Conservation (phyloP, 139 green algal genomes). For the Diplosphaera chodatii region DNA sequence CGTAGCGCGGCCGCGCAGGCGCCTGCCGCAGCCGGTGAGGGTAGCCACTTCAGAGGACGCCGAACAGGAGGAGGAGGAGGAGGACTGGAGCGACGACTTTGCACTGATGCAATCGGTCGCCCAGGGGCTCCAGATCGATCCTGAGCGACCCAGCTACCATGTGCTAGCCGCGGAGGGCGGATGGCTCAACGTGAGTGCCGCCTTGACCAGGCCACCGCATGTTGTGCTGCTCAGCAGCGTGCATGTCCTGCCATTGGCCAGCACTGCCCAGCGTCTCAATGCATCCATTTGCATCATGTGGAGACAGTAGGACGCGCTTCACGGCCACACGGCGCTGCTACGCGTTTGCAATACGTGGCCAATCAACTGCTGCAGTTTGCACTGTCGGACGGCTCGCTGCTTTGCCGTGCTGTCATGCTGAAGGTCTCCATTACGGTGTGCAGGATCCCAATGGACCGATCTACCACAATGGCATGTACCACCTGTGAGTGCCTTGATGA, state of each 20-base stretch:
- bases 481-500: too few relatives aligned
- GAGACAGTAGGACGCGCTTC: too few relatives aligned
- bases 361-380: too few relatives aligned
- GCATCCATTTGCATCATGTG: too few relatives aligned
- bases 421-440: too few relatives aligned
- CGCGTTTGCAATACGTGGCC: too few relatives aligned
- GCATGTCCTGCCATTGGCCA: too few relatives aligned
- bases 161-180: conserved; percentile 10
- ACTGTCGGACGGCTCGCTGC: too few relatives aligned
- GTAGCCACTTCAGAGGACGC: background rate
- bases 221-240: too few relatives aligned
- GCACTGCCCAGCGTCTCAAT: too few relatives aligned
- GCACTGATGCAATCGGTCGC: conserved; percentile 14
- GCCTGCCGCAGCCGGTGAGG: background rate
- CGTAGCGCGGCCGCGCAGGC: background rate
- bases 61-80: background rate
- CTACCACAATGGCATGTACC: conserved; percentile 23
- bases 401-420: too few relatives aligned
- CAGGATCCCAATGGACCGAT: conserved; percentile 27
- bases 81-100: background rate
- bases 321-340: too few relatives aligned
- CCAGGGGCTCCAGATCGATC: conserved; percentile 8
- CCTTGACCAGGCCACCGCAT: background rate
- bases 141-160: conserved; percentile 20
- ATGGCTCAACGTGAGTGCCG: background rate